Percentiles rank a stretch among this genome's conserved stretches.
phyloP scores from a whole-genome alignment of 2,329 filamentous ascomycete species.

The Venturia nashicola region DNA sequence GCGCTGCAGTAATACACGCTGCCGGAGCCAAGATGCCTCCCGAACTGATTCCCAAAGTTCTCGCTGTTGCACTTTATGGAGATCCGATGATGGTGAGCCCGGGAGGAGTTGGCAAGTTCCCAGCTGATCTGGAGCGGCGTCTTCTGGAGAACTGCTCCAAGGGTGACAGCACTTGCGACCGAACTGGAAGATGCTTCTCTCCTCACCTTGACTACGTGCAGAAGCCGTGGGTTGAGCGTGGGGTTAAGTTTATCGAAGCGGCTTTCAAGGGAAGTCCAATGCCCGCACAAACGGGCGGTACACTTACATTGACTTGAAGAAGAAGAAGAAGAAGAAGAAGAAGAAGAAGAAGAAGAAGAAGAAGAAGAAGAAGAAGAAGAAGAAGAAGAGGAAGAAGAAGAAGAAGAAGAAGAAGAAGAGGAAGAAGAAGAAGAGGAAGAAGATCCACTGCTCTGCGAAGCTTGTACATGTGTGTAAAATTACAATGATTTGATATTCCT shows the following conservation, averaged over 20 bases:
- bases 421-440: neutral
- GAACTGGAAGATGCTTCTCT: slow-evolving; percentile 8
- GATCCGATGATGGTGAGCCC: slow-evolving; percentile 5
- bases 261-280: slow-evolving; percentile 8
- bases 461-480: too few species aligned
- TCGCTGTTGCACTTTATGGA: slow-evolving; percentile 8
- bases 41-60: neutral
- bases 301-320: slow-evolving; percentile 5
- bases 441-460: too few species aligned
- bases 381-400: neutral
- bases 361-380: neutral
- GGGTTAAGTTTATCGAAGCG: slow-evolving; percentile 6
- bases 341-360: neutral
- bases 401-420: neutral
- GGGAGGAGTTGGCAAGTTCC: neutral
- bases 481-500: too few species aligned
- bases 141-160: slow-evolving; percentile 7
- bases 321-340: neutral
- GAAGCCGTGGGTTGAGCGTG: slow-evolving; percentile 5
- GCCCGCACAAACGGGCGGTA: slow-evolving; percentile 3
- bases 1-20: slow-evolving; percentile 8
- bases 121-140: neutral
- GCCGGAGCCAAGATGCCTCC: slow-evolving; percentile 6
- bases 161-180: slow-evolving; percentile 4
- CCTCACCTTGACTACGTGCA: slow-evolving; percentile 8